Evolutionary conservation across 768 basidiomycete species (phyloP), one percentile per base, ranked within the genome.

Genomic region (Russula vinacea): DNA sequence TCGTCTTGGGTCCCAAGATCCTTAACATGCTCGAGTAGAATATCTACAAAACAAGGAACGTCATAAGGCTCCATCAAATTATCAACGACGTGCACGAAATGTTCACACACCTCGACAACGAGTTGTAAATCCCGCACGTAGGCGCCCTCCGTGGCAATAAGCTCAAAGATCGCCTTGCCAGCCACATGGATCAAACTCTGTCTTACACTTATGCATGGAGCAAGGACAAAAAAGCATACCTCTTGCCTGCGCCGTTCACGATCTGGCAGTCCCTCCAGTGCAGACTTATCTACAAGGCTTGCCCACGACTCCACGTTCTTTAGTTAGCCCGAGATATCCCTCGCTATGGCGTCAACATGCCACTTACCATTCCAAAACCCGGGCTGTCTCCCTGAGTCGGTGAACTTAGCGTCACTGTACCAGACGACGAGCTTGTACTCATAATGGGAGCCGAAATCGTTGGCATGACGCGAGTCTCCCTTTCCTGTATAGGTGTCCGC

Each of bases 71-170:
- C 22, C 32, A 17, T 2, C 16, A 57, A n/a, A 59, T 11, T 2
- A n/a, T 24, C 17, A 24, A 32, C 22, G 22, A 33, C 4, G 45
- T 37, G 13, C 33, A 40, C 35, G 24, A 47, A 54, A 55, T 17
- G 45, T 32, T 19, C 19, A 52, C 80, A 53, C 62, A 92, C 94
- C 83, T 92, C 90, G 22, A 98, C 92, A 65, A 95, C 86, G 37
- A 96, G 80, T 71, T 99, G 96, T 33, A 98, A 74, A 73, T 95
- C 92, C 26, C 93, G 83, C 51, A 98, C 93, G 70, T 97, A 99
- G 0, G 90, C 84, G 9, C 80, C 82, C 74, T 99, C 96, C 0
- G 96, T 98, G 7, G 82, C 82, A 68, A 98, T 96, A 58, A 98
- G 80, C 76, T 99, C 96, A 69, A 98, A 98, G 57, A 97, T 96